Evolutionary conservation across 2,329 filamentous ascomycete species (phyloP), one percentile per base, ranked within the genome.

Genomic region (Alternaria panax): DNA sequence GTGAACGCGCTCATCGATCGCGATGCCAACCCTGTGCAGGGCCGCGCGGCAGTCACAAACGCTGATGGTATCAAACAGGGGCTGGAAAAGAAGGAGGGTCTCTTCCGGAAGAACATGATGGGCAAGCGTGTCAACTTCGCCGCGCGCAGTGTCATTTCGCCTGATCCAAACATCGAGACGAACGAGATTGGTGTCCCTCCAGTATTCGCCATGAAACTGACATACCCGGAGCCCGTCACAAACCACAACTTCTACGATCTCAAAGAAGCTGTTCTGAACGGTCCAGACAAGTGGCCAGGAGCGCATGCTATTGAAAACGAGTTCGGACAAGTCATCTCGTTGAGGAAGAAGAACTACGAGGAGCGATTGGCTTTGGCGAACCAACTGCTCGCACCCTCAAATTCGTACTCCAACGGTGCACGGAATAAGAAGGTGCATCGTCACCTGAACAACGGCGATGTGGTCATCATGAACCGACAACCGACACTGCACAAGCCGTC

Each of bases 31-130:
- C 92, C 93, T 2, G 84, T 92, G 4, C 89, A 91, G 65, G 92
- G 92, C 51, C 84, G 88, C 18, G 92, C 92, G 27, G 92, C 89
- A 14, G 89, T 90, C 71, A 86, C 89, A 56, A 90, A 92, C 53
- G 92, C 96, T 62, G 93, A 97, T 64, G 95, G 96, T 69, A 96
- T 99, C 81, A 99, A 99, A 81, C 95, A 99, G 76, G 91, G 93
- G 75, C 85, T 99, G 27, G 95, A 99, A 80, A 99, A 99, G 84
- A 99, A 99, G 80, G 96, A 99, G 75, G 95, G 95, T 66, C 85
- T 99, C 28, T 99, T 99, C 84, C 87, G 95, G 71, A 98, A 97
- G 83, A 97, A 99, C 80, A 98, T 99, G 95, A 99, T 99, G 95
- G 95, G 95, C 62, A 99, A 99, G 84, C 93, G 95, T 83, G 95